A percentile compares a stretch with the other conserved stretches of the same genome.
These are phyloP conservation scores for Ruellia speciosa DNA, from an alignment of 305 asterid species.

Conservation along the genomic window DNA sequence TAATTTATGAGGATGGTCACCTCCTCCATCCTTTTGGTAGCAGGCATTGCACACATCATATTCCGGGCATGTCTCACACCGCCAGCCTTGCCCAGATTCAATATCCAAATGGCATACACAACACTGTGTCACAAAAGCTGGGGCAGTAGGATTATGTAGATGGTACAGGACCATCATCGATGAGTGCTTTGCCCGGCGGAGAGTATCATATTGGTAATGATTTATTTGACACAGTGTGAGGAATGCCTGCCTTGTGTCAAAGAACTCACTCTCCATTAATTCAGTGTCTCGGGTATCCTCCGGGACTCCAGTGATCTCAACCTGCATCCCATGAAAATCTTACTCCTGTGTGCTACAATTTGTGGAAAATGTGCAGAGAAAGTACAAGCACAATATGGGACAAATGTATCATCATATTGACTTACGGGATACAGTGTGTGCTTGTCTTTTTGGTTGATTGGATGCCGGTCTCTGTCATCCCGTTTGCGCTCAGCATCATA, in stretches of 20 bases:
- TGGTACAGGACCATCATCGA: constrained; percentile 98
- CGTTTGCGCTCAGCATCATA: constrained; percentile 72
- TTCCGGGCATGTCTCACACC: constrained; percentile 91
- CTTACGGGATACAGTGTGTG: constrained; percentile 69
- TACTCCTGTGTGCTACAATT: too few species aligned
- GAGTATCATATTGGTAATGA: constrained; percentile 93
- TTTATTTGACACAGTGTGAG: constrained; percentile 94
- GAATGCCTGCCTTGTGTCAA: constrained; percentile 96
- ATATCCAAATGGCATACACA: constrained; percentile 61
- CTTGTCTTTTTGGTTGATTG: constrained; percentile 64
- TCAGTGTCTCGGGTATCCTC: constrained; percentile 76
- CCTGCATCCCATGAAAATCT: too few species aligned
- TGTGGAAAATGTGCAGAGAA: too few species aligned
- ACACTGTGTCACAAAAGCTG: constrained; percentile 77
- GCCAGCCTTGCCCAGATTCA: constrained; percentile 98
- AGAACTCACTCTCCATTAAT: constrained; percentile 90
- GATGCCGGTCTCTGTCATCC: constrained; percentile 88
- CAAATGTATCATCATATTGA: not conserved
- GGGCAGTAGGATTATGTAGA: constrained; percentile 98
- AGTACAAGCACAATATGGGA: not conserved
- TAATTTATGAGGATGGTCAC: constrained; percentile 78
- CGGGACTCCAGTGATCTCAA: constrained; percentile 51
- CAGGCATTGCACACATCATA: constrained; percentile 87
- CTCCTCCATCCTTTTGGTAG: constrained; percentile 72
- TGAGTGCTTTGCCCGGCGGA: constrained; percentile 94